Conservation (phyloP, 306 rosid genomes). For the Albizia julibrissin region DNA sequence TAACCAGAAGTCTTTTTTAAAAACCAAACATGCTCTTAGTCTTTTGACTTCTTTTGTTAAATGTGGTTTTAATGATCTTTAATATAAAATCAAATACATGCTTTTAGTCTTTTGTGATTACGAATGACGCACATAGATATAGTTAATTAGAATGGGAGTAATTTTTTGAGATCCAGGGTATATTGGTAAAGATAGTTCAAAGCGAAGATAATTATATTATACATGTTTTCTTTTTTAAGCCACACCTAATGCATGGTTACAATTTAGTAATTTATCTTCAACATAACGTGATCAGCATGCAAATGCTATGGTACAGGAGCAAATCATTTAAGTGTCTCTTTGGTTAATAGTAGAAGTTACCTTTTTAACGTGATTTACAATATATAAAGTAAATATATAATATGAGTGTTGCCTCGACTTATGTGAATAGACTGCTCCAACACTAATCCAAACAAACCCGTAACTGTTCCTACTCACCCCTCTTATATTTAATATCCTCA, state of each 20-base stretch:
- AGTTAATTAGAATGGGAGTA: neutral
- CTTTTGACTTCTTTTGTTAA: neutral
- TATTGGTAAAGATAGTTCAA: neutral
- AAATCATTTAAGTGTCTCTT: neutral
- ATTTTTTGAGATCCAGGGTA: neutral
- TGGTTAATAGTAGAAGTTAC: too few species aligned
- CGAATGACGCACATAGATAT: neutral
- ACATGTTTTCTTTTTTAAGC: neutral
- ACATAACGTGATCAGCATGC: neutral
- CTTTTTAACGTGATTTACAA: too few species aligned
- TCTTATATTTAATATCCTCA: too few species aligned
- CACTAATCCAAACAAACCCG: too few species aligned
- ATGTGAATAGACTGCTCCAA: too few species aligned
- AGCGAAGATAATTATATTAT: too few species aligned
- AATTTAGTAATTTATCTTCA: neutral
- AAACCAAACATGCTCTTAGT: too few species aligned
- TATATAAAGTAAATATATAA: too few species aligned
- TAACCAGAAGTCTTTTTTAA: too few species aligned
- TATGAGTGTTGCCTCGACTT: too few species aligned
- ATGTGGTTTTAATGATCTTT: neutral
- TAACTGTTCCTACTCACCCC: too few species aligned
- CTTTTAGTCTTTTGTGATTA: neutral
- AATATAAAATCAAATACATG: neutral
- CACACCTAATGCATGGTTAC: neutral
- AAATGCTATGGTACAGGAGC: neutral